Conservation (phyloP, 164 flowering plant species). For the Magnolia sinica region DNA sequence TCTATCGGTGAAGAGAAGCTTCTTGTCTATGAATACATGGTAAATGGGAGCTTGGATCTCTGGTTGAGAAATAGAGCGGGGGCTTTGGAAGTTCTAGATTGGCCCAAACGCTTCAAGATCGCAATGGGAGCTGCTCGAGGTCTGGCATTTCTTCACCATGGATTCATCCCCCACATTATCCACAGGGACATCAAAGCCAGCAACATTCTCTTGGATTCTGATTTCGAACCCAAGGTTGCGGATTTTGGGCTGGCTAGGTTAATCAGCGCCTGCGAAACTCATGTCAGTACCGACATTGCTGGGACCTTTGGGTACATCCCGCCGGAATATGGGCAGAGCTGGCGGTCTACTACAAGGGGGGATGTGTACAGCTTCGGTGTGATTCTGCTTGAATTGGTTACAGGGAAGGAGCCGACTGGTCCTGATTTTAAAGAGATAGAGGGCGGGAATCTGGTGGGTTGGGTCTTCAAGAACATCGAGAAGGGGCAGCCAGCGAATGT, state of each 20-base stretch:
- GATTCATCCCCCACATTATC: slow-evolving; percentile 73
- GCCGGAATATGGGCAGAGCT: slow-evolving; percentile 80
- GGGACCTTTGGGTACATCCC: slow-evolving; percentile 90
- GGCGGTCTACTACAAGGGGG: slow-evolving; percentile 63
- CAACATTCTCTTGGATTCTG: slow-evolving; percentile 60
- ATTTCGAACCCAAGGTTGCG: slow-evolving; percentile 74
- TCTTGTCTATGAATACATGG: slow-evolving; percentile 77
- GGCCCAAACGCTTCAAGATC: slow-evolving; percentile 58
- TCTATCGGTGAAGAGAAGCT: slow-evolving; percentile 72
- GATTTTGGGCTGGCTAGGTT: slow-evolving; percentile 79
- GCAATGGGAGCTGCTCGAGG: slow-evolving; percentile 77
- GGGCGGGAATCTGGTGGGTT: slow-evolving; percentile 80
- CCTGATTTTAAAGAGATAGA: slow-evolving; percentile 70
- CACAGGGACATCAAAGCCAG: slow-evolving; percentile 83
- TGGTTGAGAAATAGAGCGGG: slow-evolving; percentile 67
- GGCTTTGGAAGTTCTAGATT: slow-evolving; percentile 50
- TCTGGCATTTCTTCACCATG: slow-evolving; percentile 76
- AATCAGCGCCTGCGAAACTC: slow-evolving; percentile 82
- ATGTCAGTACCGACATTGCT: slow-evolving; percentile 73
- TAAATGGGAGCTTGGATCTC: slow-evolving; percentile 73
- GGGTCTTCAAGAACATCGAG: slow-evolving; percentile 60
- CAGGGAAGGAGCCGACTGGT: slow-evolving; percentile 84
- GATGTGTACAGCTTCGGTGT: slow-evolving; percentile 85
- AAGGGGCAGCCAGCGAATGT: slow-evolving; percentile 49
- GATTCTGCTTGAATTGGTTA: slow-evolving; percentile 69